phyloP scores from a whole-genome alignment of 495 filamentous ascomycete species.

The Hypoxylon lienhwacheense region DNA sequence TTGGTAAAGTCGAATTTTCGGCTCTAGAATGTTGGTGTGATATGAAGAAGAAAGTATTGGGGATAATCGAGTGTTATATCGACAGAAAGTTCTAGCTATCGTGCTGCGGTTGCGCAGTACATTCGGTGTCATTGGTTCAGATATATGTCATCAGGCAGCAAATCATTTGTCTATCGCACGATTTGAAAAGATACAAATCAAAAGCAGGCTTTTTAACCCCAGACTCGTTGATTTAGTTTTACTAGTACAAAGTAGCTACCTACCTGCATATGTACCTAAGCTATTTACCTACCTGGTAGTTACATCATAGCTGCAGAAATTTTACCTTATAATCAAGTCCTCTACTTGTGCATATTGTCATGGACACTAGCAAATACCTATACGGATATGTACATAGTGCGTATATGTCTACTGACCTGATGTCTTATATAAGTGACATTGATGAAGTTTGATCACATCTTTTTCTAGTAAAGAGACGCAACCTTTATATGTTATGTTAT shows the following conservation, averaged over 20 bases:
- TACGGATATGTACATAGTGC: too few relatives aligned
- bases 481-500: too few relatives aligned
- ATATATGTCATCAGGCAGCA: slow-evolving; percentile 15
- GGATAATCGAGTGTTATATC: not conserved
- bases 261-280: too few relatives aligned
- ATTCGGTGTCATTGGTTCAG: slow-evolving; percentile 13
- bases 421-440: too few relatives aligned
- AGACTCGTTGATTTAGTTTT: too few relatives aligned
- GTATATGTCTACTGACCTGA: too few relatives aligned
- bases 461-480: too few relatives aligned
- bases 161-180: slow-evolving; percentile 1
- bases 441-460: too few relatives aligned
- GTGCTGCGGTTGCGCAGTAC: slow-evolving; percentile 4
- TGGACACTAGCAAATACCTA: not conserved
- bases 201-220: slow-evolving; percentile 1
- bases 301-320: slow-evolving; percentile 27
- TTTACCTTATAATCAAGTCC: slow-evolving; percentile 3
- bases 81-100: slow-evolving; percentile 5
- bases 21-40: slow-evolving; percentile 2
- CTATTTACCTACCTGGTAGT: too few relatives aligned
- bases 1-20: not conserved
- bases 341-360: slow-evolving; percentile 8
- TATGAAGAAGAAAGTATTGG: not conserved
- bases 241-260: too few relatives aligned
- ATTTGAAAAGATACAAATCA: not conserved